phyloP scores from a whole-genome alignment of 2,329 filamentous ascomycete species.

The Aspergillus piperis region DNA sequence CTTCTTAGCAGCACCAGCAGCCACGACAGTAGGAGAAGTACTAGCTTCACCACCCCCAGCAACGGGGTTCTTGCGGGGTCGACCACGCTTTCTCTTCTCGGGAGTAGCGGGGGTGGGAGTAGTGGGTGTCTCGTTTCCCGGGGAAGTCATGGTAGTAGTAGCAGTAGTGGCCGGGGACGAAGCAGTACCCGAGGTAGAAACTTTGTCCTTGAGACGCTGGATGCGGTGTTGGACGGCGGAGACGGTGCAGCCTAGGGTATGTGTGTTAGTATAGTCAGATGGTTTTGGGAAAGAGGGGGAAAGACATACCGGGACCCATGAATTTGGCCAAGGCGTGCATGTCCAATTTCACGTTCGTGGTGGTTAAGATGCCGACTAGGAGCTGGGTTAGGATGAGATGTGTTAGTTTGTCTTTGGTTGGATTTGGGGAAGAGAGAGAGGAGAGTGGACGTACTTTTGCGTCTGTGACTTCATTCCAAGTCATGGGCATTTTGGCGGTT shows the following conservation, averaged over 20 bases:
- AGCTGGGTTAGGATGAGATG: conserved; percentile 17
- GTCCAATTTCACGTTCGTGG: conserved; percentile 21
- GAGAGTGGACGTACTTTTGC: conserved; percentile 26
- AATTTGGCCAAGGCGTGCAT: conserved; percentile 20
- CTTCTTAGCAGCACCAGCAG: background rate
- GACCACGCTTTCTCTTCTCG: conserved; percentile 10
- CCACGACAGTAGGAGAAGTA: background rate
- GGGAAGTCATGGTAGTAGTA: background rate
- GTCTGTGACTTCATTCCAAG: conserved; percentile 30
- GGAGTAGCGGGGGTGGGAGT: background rate
- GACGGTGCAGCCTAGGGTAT: conserved; percentile 25
- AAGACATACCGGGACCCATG: conserved; percentile 27
- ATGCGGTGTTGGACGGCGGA: conserved; percentile 28
- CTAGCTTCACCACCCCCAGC: background rate
- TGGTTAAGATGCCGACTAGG: conserved; percentile 25
- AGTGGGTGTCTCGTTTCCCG: background rate
- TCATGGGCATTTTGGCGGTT: conserved; percentile 28
- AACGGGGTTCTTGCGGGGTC: background rate
- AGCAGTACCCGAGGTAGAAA: background rate
- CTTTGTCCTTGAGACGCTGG: conserved; percentile 20
- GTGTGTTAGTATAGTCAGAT: background rate
- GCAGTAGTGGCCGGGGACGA: background rate
- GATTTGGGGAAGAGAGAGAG: background rate
- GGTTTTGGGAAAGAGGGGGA: background rate
- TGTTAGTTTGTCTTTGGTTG: background rate